Evolutionary conservation across 1,139 yeast species (phyloP).

Genomic region (Geotrichum histeridarum): DNA sequence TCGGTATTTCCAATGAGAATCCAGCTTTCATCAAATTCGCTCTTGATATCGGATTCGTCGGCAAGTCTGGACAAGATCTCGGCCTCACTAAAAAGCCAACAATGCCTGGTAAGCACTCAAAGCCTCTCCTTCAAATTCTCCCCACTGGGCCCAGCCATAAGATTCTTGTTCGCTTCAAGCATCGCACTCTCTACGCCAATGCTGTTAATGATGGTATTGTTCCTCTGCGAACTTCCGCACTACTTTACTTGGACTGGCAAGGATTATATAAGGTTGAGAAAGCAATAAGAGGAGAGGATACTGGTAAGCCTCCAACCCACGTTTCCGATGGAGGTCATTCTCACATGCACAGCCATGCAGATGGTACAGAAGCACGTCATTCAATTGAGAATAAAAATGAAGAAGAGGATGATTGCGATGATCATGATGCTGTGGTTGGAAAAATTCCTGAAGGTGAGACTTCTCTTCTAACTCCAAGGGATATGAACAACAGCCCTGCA

Average conservation of each 20-base stretch:
- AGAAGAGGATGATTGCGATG: neutral
- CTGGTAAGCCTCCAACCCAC: neutral
- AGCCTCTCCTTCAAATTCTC: constrained; percentile 65
- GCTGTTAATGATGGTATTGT: constrained; percentile 89
- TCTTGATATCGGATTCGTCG: constrained; percentile 82
- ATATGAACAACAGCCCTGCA: constrained; percentile 5
- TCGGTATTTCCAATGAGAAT: constrained; percentile 82
- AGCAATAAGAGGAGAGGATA: constrained; percentile 39
- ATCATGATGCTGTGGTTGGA: constrained; percentile 24
- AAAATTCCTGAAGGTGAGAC: constrained; percentile 38
- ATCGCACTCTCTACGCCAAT: constrained; percentile 75
- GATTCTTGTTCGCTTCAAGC: constrained; percentile 55
- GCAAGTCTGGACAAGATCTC: constrained; percentile 88
- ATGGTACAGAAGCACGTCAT: constrained; percentile 16
- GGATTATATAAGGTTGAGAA: constrained; percentile 49
- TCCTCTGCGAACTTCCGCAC: constrained; percentile 80
- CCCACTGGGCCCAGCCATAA: constrained; percentile 80
- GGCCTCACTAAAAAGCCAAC: constrained; percentile 51
- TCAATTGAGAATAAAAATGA: neutral
- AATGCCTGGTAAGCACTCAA: constrained; percentile 30
- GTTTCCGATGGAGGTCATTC: constrained; percentile 6
- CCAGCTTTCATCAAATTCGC: constrained; percentile 84
- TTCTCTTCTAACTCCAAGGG: constrained; percentile 19
- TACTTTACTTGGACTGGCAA: constrained; percentile 71
- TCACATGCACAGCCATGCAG: constrained; percentile 1